Conservation (phyloP, 2,329 filamentous ascomycete genomes). For the Ceratocystis huliohia region DNA sequence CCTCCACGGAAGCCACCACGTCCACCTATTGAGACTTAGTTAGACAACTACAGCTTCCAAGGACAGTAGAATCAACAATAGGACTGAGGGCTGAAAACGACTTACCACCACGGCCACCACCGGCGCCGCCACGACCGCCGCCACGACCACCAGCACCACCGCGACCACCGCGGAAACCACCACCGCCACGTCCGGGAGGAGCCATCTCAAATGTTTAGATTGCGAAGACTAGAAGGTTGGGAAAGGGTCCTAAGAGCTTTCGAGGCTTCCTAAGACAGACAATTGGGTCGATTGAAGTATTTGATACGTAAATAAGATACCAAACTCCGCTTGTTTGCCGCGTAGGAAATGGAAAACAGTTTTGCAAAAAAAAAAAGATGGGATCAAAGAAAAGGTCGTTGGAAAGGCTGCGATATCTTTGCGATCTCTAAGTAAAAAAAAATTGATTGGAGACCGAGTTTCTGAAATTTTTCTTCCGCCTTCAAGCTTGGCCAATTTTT, state of each 20-base stretch:
- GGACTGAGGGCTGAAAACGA: neutral
- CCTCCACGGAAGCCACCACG: constrained; percentile 24
- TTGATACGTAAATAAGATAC: constrained; percentile 10
- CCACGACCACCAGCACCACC: constrained; percentile 21
- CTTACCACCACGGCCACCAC: constrained; percentile 20
- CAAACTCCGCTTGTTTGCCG: constrained; percentile 7
- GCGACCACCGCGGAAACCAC: constrained; percentile 29
- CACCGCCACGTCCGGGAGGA: constrained; percentile 26
- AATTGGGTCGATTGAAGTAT: constrained; percentile 9
- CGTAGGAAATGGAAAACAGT: constrained; percentile 11
- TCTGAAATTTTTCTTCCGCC: constrained; percentile 23
- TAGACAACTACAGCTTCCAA: constrained; percentile 7
- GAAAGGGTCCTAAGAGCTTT: constrained; percentile 22
- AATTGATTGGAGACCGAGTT: constrained; percentile 19
- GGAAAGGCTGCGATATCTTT: constrained; percentile 20
- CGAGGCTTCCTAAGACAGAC: constrained; percentile 17
- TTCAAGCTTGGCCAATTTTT: constrained; percentile 21
- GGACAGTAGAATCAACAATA: neutral
- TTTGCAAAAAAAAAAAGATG: constrained; percentile 8
- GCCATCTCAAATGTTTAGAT: constrained; percentile 26
- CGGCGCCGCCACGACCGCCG: constrained; percentile 20
- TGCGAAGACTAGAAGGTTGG: constrained; percentile 21
- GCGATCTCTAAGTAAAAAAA: constrained; percentile 21
- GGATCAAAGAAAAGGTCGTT: constrained; percentile 14
- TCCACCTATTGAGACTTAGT: constrained; percentile 17